phyloP scores from a whole-genome alignment of 2,329 filamentous ascomycete genomes.

The Botrytis elliptica region DNA sequence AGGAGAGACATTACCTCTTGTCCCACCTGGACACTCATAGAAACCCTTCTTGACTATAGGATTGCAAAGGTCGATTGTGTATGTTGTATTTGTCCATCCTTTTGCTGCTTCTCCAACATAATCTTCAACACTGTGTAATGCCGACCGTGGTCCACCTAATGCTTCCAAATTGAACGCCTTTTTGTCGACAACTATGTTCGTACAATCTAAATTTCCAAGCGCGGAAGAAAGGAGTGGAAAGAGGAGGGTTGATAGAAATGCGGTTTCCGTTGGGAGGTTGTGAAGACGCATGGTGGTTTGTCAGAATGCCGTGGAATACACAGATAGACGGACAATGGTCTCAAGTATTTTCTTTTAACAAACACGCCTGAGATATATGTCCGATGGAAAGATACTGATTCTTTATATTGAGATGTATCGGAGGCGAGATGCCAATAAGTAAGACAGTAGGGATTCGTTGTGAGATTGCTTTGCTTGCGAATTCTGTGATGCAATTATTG shows the following conservation, averaged over 20 bases:
- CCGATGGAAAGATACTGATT: not conserved
- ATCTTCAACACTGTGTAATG: slow-evolving; percentile 55
- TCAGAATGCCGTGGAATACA: not conserved
- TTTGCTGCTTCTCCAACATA: slow-evolving; percentile 48
- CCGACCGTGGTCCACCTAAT: slow-evolving; percentile 66
- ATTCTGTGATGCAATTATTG: not conserved
- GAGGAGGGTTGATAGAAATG: slow-evolving; percentile 34
- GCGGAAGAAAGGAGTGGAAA: slow-evolving; percentile 35
- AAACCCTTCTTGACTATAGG: slow-evolving; percentile 57
- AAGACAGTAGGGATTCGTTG: not conserved
- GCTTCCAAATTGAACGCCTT: slow-evolving; percentile 62
- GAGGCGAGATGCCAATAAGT: not conserved
- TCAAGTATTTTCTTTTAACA: not conserved
- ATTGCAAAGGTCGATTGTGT: slow-evolving; percentile 75
- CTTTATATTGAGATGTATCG: not conserved
- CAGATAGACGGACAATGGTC: not conserved
- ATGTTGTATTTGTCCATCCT: slow-evolving; percentile 69
- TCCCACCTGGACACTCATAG: slow-evolving; percentile 62
- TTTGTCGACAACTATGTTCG: slow-evolving; percentile 57
- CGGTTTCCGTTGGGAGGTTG: slow-evolving; percentile 30
- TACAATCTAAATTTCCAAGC: slow-evolving; percentile 58
- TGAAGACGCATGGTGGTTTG: slow-evolving; percentile 33
- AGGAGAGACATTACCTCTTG: slow-evolving; percentile 55
- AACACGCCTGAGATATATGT: not conserved
- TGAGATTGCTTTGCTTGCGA: not conserved